A percentile compares a stretch with the other conserved stretches of the same genome.
Evolutionary conservation across 2,329 filamentous ascomycete species (phyloP).

Genomic region (Diplodia mutila): DNA sequence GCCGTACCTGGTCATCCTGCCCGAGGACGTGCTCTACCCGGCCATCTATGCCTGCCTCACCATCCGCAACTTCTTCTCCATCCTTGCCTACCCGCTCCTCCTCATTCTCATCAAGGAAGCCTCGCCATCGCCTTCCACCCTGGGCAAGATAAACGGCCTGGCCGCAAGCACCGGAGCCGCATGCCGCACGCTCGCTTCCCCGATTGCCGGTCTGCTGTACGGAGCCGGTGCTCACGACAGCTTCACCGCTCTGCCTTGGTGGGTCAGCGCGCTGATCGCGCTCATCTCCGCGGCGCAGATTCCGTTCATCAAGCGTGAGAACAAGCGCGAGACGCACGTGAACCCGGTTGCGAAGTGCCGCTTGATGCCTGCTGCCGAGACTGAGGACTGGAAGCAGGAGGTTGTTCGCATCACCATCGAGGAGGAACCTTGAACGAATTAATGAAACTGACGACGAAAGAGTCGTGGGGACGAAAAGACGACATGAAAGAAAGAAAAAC

Average conservation of each 20-base stretch:
- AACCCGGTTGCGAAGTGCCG: conserved; percentile 36
- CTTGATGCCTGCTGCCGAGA: conserved; percentile 34
- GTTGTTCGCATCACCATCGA: conserved; percentile 31
- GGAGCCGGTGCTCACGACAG: conserved; percentile 60
- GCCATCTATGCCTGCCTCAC: conserved; percentile 69
- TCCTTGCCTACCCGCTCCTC: conserved; percentile 69
- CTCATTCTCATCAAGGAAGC: conserved; percentile 76
- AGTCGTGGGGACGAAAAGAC: background rate
- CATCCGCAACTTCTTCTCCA: conserved; percentile 69
- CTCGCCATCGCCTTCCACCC: conserved; percentile 62
- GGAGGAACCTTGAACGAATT: conserved; percentile 5
- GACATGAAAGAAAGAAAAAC: background rate
- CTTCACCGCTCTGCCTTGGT: conserved; percentile 67
- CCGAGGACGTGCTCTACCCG: conserved; percentile 56
- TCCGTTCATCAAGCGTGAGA: conserved; percentile 58
- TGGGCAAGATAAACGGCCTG: conserved; percentile 73
- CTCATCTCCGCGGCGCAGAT: conserved; percentile 60
- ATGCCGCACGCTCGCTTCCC: conserved; percentile 70
- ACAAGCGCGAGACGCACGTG: conserved; percentile 46
- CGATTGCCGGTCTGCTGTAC: conserved; percentile 69
- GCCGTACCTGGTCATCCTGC: conserved; percentile 67
- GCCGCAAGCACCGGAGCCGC: conserved; percentile 73
- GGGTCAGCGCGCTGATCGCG: conserved; percentile 61
- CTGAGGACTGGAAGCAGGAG: conserved; percentile 26
- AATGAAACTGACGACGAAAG: background rate